These are phyloP conservation scores for Solanum dulcamara DNA, from an alignment of 257 asterid genomes.

Conservation along the genomic window DNA sequence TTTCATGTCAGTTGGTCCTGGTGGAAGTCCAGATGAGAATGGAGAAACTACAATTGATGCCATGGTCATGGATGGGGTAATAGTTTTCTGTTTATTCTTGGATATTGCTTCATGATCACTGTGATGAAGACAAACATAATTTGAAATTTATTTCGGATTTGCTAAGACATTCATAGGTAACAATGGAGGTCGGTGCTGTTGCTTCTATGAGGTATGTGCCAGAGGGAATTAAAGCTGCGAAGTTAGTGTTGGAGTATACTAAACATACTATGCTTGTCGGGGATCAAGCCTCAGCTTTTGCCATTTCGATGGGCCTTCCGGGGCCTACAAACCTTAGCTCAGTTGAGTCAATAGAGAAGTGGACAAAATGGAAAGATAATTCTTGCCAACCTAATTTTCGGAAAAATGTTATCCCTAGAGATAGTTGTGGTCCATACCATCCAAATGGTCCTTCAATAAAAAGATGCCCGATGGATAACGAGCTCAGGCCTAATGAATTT, in stretches of 20 bases:
- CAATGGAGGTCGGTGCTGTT: constrained; percentile 99
- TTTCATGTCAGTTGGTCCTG: constrained; percentile 81
- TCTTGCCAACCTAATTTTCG: constrained; percentile 86
- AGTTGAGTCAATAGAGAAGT: constrained; percentile 60
- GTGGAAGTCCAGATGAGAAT: constrained; percentile 98
- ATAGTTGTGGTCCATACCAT: constrained; percentile 81
- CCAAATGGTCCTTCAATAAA: constrained; percentile 8
- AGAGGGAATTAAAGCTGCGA: constrained; percentile 83
- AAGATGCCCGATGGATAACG: constrained; percentile 19
- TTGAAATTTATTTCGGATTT: constrained; percentile 15
- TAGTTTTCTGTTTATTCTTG: background rate
- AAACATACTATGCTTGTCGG: constrained; percentile 93
- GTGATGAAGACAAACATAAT: background rate
- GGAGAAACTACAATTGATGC: constrained; percentile 97
- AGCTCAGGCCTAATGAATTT: constrained; percentile 10
- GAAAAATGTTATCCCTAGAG: constrained; percentile 50
- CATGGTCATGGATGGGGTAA: constrained; percentile 96
- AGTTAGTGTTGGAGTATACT: constrained; percentile 71
- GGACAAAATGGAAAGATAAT: constrained; percentile 63
- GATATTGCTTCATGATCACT: background rate
- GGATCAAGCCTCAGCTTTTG: constrained; percentile 81
- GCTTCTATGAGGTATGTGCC: constrained; percentile 89
- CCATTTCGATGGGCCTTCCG: constrained; percentile 89
- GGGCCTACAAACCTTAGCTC: constrained; percentile 92
- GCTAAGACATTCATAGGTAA: constrained; percentile 65